A percentile compares a stretch with the other conserved stretches of the same genome.
Conservation (phyloP, 2,329 filamentous ascomycete genomes). For the Trichoderma sp. region DNA sequence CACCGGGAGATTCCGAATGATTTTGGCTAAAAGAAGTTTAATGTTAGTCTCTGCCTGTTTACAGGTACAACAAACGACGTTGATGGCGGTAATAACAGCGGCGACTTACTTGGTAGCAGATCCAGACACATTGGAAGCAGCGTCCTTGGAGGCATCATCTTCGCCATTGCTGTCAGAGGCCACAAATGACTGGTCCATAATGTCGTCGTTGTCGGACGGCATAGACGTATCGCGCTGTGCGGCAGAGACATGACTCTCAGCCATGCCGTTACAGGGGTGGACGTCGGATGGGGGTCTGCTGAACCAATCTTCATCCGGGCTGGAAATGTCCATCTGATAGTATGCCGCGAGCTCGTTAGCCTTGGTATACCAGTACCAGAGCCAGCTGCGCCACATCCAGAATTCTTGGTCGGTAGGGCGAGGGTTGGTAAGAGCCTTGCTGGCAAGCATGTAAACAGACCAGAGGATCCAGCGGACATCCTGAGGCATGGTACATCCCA, state of each 20-base stretch:
- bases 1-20: neutral
- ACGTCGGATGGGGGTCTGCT: constrained; percentile 16
- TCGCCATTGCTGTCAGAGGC: neutral
- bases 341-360: constrained; percentile 28
- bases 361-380: constrained; percentile 31
- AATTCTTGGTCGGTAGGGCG: constrained; percentile 21
- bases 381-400: constrained; percentile 31
- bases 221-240: neutral
- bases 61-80: neutral
- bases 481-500: constrained; percentile 29
- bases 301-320: constrained; percentile 32
- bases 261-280: neutral
- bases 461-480: constrained; percentile 35
- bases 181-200: neutral
- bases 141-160: neutral
- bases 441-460: constrained; percentile 33
- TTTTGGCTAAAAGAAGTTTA: neutral
- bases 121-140: neutral
- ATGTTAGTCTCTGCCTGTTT: neutral
- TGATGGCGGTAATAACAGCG: neutral
- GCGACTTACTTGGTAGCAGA: neutral
- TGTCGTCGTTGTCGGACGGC: neutral
- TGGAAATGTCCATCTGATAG: constrained; percentile 19
- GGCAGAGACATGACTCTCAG: neutral
- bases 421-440: constrained; percentile 28